Conservation (phyloP, 345 rosid genomes). For the Euphorbia tirucalli region DNA sequence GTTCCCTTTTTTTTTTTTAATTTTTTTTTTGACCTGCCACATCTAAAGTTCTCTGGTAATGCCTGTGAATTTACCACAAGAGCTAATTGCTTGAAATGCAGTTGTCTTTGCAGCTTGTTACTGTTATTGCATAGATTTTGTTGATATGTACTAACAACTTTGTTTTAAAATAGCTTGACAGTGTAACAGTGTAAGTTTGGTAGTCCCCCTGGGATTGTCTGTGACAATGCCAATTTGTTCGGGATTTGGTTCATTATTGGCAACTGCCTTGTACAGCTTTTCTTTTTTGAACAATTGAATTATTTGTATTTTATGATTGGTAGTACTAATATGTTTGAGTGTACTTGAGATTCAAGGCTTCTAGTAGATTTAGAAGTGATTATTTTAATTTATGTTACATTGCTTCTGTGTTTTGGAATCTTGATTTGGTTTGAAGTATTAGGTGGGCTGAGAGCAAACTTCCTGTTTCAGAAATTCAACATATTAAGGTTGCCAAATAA, state of each 20-base stretch:
- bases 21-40: too few relatives aligned
- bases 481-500: neutral
- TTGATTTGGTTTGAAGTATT: neutral
- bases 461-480: neutral
- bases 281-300: neutral
- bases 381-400: neutral
- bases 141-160: neutral
- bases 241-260: neutral
- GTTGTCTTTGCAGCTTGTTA: neutral
- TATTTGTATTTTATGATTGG: neutral
- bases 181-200: neutral
- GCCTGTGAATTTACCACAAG: too few relatives aligned
- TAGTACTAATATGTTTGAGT: neutral
- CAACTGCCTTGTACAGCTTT: neutral
- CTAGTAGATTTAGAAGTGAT: neutral
- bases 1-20: too few relatives aligned
- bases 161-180: too few relatives aligned
- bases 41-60: too few relatives aligned
- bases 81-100: too few relatives aligned
- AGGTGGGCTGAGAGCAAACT: neutral
- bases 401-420: neutral
- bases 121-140: neutral
- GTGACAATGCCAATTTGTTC: too few relatives aligned
- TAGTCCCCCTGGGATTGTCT: neutral
- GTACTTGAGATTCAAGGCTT: neutral